Evolutionary conservation across 2,329 filamentous ascomycete species (phyloP).

Genomic region (Diplocarpon rosae): DNA sequence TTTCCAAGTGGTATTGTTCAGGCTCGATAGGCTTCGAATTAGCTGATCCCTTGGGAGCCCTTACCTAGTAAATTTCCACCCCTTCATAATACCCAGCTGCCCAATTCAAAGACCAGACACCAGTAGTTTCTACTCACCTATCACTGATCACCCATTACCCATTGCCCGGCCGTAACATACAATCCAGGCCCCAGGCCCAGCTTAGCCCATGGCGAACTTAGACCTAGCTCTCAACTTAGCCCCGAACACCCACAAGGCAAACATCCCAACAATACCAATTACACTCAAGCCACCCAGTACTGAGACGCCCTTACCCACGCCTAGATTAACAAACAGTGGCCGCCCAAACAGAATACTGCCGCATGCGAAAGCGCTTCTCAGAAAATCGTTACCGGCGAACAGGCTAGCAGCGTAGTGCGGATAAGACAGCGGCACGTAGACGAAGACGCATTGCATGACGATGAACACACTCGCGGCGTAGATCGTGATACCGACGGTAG

Average conservation of each 20-base stretch:
- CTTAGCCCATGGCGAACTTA: slow-evolving; percentile 18
- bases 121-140: too few species aligned
- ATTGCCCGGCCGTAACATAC: background rate
- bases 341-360: slow-evolving; percentile 48
- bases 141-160: too few species aligned
- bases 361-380: slow-evolving; percentile 33
- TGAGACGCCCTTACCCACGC: slow-evolving; percentile 47
- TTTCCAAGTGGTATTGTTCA: too few species aligned
- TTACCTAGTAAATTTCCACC: too few species aligned
- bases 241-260: slow-evolving; percentile 17
- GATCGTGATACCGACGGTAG: slow-evolving; percentile 45
- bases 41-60: too few species aligned
- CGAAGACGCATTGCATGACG: slow-evolving; percentile 48
- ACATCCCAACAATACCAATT: slow-evolving; percentile 42
- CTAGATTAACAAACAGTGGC: slow-evolving; percentile 47
- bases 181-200: background rate
- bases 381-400: slow-evolving; percentile 32
- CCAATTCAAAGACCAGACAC: too few species aligned
- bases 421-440: slow-evolving; percentile 43
- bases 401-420: slow-evolving; percentile 45
- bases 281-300: slow-evolving; percentile 44
- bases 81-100: too few species aligned
- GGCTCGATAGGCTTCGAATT: too few species aligned
- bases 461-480: slow-evolving; percentile 42
- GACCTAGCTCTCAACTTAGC: slow-evolving; percentile 18